Evolutionary conservation across 2,329 filamentous ascomycete species (phyloP), one percentile per base, ranked within the genome.

Genomic region (Neofusicoccum sp.): DNA sequence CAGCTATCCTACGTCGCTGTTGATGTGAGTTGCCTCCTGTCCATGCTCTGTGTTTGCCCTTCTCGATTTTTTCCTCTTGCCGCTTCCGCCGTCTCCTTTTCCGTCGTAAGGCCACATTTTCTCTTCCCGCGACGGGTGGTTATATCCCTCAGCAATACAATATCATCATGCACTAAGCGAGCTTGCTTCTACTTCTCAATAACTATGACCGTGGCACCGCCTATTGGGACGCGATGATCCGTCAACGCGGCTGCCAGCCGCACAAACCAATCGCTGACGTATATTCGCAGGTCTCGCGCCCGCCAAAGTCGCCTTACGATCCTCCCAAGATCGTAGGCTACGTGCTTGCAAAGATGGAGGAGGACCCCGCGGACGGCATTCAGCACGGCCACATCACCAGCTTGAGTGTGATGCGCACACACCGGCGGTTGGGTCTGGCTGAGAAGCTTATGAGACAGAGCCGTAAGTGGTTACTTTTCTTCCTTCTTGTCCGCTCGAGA

Each of bases 321-420:
- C 95, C 96, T 71, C 95, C 95, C 69, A 96, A 97, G 80, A 96
- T 99, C 65, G 95, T 99, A 29, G 95, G 95, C 71, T 99, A 99
- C 76, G 95, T 99, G n/a, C 88, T 99, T 31, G 95, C 95, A 58
- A 99, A 99, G 85, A 99, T 99, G 93, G 95, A 99, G 79, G 95
- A 99, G 82, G 95, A 98, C 78, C 94, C 95, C 6, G 75, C 89
- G 65, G 94, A 98, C 77, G 93, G 93, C 64, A 82, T 97, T 44
- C 91, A 89, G 70, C 95, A 98, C 79, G 95, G 95, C 14, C 95
- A 99, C 81, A 98, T 99, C 74, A 99, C 95, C 49, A 93, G 89
- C 70, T 79, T 99, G 73, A 93, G 89, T 73, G 95, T 99, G 47
- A 99, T 98, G 95, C 85, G 95, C 68, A 99, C 95, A 68, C 95